These are phyloP conservation scores for Tuber aestivum DNA, from an alignment of 495 filamentous ascomycete species.

Conservation along the genomic window DNA sequence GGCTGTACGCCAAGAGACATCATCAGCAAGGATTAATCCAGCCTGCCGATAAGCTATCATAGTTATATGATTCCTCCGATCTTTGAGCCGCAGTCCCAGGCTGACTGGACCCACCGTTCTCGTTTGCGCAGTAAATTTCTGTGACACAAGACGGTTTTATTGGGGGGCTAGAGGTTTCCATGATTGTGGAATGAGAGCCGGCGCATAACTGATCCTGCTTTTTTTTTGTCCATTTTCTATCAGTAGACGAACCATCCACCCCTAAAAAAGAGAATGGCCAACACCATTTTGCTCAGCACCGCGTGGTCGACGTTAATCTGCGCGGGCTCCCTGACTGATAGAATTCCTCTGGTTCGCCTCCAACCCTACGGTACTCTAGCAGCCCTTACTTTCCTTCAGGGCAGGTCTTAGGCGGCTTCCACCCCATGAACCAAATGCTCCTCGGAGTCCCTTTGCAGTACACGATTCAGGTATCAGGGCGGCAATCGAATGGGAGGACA, in stretches of 20 bases:
- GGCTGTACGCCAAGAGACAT: not conserved
- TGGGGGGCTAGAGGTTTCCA: not conserved
- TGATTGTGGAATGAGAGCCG: not conserved
- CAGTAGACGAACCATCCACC: not conserved
- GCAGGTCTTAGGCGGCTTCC: not conserved
- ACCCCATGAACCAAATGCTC: not conserved
- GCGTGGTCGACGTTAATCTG: not conserved
- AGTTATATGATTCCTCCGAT: not conserved
- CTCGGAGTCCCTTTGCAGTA: not conserved
- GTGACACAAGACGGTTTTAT: not conserved
- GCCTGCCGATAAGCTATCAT: not conserved
- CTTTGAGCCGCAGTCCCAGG: not conserved
- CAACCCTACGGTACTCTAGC: not conserved
- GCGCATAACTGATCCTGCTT: not conserved
- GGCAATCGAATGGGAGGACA: not conserved
- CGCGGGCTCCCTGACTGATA: not conserved
- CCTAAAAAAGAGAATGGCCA: not conserved
- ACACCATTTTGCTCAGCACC: not conserved
- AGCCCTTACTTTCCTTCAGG: not conserved
- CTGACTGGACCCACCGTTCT: not conserved
- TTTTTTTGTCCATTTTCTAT: not conserved
- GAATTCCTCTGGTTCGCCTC: not conserved
- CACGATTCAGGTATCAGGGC: not conserved
- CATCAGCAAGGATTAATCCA: not conserved
- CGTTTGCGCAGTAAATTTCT: not conserved